Conservation (phyloP, 352 stramenopile genomes). For the Blastocystis sp. region DNA sequence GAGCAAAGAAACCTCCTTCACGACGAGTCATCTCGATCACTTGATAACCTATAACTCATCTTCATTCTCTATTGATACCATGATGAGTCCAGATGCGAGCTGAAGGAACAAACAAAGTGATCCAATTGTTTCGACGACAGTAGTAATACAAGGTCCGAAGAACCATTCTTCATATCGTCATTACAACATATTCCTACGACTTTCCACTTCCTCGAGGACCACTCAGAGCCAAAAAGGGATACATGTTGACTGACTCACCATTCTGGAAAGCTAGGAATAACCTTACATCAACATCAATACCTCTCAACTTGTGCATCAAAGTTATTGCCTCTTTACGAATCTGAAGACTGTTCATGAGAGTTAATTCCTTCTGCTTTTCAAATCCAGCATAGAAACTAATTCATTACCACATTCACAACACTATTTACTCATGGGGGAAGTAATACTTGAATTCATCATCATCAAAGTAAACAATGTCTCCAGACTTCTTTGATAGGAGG, state of each 20-base stretch:
- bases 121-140: slow-evolving; percentile 43
- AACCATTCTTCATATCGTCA: not conserved
- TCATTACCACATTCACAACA: not conserved
- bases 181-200: not conserved
- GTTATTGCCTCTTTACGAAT: slow-evolving; percentile 31
- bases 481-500: slow-evolving; percentile 11
- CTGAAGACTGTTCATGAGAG: slow-evolving; percentile 31
- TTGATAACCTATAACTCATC: not conserved
- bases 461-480: slow-evolving; percentile 41
- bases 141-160: slow-evolving; percentile 52
- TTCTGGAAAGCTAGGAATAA: slow-evolving; percentile 32
- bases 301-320: slow-evolving; percentile 32
- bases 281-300: not conserved
- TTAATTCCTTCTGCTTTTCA: slow-evolving; percentile 60
- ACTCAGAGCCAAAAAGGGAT: slow-evolving; percentile 30
- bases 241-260: not conserved
- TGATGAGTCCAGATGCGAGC: slow-evolving; percentile 30
- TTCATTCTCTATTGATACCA: not conserved
- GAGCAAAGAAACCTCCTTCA: slow-evolving; percentile 38
- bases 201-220: slow-evolving; percentile 49
- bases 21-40: slow-evolving; percentile 51
- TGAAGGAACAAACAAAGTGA: slow-evolving; percentile 42
- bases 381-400: slow-evolving; percentile 55
- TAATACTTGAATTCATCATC: slow-evolving; percentile 63
- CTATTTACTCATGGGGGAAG: slow-evolving; percentile 24